Base-by-base conservation (phyloP, 768 basidiomycete genomes). In the Butyriboletus loyo region DNA sequence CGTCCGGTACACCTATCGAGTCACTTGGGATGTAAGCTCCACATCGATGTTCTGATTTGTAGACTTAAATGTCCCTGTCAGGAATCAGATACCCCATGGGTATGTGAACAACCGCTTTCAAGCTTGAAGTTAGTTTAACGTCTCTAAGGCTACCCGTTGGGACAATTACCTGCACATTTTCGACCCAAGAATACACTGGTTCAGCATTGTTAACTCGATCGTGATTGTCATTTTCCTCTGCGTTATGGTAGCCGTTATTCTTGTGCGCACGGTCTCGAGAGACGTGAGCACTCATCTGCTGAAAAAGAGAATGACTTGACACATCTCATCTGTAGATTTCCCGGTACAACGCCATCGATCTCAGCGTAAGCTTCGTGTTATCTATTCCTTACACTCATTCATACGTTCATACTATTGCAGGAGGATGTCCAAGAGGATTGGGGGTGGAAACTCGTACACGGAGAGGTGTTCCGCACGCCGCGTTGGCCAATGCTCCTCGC, bases 381-480 rank as follows among this genome's bases (percentile, higher is more conserved):
- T 37, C 13, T 27, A 34, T 56, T 24, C 25, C 13, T 19, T 27
- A 28, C 49, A 27, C 22, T 36, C 46, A 19, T 50, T 44, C 38
- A 22, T 31, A 53, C 42, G 19, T 52, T 13, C 8, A 30, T 32
- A 2, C 24, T 30, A 30, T 50, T 31, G 25, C 57, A 92, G 89
- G 93, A 96, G 64, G 93, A 96, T 62, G 89, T 97, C 3, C 92
- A 95, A 70, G 96, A 98, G 73, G 96, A 98, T 61, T 96, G 87
- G 82, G 96, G 96, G 2, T 98, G 96, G 96, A 98, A 98, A 66
- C 81, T 98, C 17, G 85, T 98, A 22, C 93, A 97, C 60, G 94
- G 93, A 21, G 96, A 98, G 71, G 91, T 98, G 17, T 98, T 98
- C 77, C 83, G 96, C 21, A 75, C 86, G 1, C 96, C 96, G 1